Percentiles rank a stretch among this genome's conserved stretches.
Evolutionary conservation across 106 monocot species (phyloP).

Genomic region (Platanthera zijinensis): DNA sequence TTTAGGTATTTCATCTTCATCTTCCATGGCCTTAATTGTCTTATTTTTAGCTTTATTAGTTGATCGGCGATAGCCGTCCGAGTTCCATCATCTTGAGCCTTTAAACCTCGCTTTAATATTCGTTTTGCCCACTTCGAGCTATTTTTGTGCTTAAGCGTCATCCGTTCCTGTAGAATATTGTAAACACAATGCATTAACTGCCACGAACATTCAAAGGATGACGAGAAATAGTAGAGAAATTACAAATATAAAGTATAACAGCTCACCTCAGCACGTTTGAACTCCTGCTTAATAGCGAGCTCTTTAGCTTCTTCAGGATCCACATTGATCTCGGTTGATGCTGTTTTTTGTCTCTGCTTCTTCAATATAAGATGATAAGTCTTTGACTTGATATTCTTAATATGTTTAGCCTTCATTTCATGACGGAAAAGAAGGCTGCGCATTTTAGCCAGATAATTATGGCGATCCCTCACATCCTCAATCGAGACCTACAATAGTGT

Average conservation of each 20-base stretch:
- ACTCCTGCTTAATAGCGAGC: slow-evolving; percentile 66
- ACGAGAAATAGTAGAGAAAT: not conserved
- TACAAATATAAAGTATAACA: slow-evolving; percentile 8
- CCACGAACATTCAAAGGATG: not conserved
- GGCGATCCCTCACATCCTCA: slow-evolving; percentile 67
- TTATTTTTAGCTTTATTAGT: slow-evolving; percentile 72
- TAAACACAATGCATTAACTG: slow-evolving; percentile 3
- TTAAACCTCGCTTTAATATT: slow-evolving; percentile 63
- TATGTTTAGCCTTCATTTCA: slow-evolving; percentile 81
- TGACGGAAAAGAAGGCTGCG: slow-evolving; percentile 84
- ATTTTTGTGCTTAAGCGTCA: slow-evolving; percentile 95
- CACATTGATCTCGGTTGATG: slow-evolving; percentile 31
- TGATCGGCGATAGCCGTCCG: slow-evolving; percentile 81
- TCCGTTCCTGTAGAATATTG: slow-evolving; percentile 51
- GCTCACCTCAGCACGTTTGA: slow-evolving; percentile 85
- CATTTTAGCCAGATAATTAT: slow-evolving; percentile 82
- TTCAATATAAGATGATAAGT: slow-evolving; percentile 86
- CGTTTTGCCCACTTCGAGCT: slow-evolving; percentile 88
- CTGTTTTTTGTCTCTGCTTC: slow-evolving; percentile 57
- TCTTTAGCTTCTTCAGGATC: slow-evolving; percentile 76
- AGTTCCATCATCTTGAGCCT: slow-evolving; percentile 90
- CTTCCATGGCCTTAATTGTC: slow-evolving; percentile 50
- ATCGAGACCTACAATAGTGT: slow-evolving; percentile 43
- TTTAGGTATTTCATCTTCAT: slow-evolving; percentile 55
- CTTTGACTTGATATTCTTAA: slow-evolving; percentile 95